Evolutionary conservation across 139 green algal species (phyloP), one percentile per base, ranked within the genome.

Genomic region (Volvox reticuliferus): DNA sequence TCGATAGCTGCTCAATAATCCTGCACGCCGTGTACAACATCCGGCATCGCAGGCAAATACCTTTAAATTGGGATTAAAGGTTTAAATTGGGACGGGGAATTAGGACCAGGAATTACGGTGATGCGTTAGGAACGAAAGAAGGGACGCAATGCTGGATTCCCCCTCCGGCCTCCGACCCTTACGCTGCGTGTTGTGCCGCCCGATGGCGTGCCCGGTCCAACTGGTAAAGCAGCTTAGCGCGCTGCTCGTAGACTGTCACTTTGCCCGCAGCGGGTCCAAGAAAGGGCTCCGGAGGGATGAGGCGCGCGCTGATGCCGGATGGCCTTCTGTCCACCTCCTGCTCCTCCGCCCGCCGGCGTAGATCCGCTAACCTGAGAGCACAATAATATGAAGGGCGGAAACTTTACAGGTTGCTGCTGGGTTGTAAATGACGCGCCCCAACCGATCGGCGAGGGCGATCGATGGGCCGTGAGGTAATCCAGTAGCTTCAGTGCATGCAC

Each of bases 161-260:
- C 12, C 65, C 65, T 73, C 65, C 65, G 2, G 2, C 65, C 65
- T 32, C 19, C 32, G 2, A 35, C n/a, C 13, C 75, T 92, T 36
- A 92, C 82, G 89, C 89, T 3, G 55, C 63, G 17, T 88, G 82
- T 76, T 95, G 95, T 35, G 92, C 95, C 2, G 95, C 92, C 32
- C 94, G 80, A 9, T 91, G 80, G 35, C 85, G 71, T 2, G 95
- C 94, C 75, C 89, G 93, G 62, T 94, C 89, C 76, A 97, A 90
- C 61, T 96, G 92, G 75, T 93, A 93, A 68, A 96, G 32, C 63
- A 97, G 82, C 90, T 91, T 92, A 6, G 93, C 89, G 20, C 94
- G 94, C 92, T 97, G 94, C 71, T 94, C 94, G 85, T 94, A 93
- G 77, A 95, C 93, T 18, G 92, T 95, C 77, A 93, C 92, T 75